These are phyloP conservation scores for Pestalotiopsis sp. DNA, from an alignment of 2,329 filamentous ascomycete species.

Conservation along the genomic window DNA sequence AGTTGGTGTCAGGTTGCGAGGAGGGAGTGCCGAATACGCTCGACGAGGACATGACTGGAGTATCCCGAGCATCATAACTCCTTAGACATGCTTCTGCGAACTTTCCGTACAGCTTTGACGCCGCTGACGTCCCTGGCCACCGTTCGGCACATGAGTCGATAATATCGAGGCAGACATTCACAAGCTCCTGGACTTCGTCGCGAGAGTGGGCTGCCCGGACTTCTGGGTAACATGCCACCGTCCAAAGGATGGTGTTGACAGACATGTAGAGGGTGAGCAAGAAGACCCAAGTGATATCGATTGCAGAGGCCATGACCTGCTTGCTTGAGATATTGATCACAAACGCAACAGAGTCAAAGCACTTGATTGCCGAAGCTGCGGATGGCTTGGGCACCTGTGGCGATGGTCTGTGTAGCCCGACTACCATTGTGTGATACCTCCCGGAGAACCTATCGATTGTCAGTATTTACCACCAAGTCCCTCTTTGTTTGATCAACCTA, in stretches of 20 bases:
- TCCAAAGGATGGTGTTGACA: constrained; percentile 90
- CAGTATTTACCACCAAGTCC: background rate
- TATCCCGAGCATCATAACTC: constrained; percentile 72
- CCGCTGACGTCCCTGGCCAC: constrained; percentile 89
- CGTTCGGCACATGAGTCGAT: constrained; percentile 80
- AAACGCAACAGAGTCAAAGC: constrained; percentile 79
- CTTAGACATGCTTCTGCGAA: constrained; percentile 85
- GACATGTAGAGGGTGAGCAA: constrained; percentile 88
- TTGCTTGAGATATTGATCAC: constrained; percentile 81
- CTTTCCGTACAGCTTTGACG: constrained; percentile 83
- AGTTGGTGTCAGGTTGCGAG: constrained; percentile 51
- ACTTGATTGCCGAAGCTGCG: constrained; percentile 74
- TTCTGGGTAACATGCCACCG: constrained; percentile 77
- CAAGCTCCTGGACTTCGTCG: constrained; percentile 75
- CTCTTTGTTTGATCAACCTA: constrained; percentile 44
- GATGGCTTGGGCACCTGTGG: constrained; percentile 90
- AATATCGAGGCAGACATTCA: constrained; percentile 75
- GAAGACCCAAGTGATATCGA: constrained; percentile 94
- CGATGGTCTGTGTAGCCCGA: constrained; percentile 86
- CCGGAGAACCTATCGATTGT: constrained; percentile 56
- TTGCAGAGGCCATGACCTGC: constrained; percentile 74
- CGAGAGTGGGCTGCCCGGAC: constrained; percentile 73
- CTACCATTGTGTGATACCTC: constrained; percentile 83
- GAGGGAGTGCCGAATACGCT: constrained; percentile 46
- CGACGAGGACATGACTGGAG: constrained; percentile 33